Percentiles rank a stretch among this genome's conserved stretches.
Conservation (phyloP, 345 rosid species). For the rapeseed (Brassica napus) region DNA sequence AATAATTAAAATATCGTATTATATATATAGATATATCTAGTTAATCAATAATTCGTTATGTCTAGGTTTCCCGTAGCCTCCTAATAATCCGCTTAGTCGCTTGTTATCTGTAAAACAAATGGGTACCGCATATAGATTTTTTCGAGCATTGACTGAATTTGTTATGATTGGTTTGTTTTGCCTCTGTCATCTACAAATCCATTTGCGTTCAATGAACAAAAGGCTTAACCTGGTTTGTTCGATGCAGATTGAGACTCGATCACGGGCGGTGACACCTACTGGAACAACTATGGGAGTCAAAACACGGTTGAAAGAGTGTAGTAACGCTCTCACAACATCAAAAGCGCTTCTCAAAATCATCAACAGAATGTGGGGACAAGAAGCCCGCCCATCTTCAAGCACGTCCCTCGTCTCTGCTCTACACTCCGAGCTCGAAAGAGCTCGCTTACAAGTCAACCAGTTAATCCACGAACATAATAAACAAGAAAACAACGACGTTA, state of each 20-base stretch:
- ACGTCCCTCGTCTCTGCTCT: slow-evolving; percentile 92
- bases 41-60: too few relatives aligned
- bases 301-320: slow-evolving; percentile 78
- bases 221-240: background rate
- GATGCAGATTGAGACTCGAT: slow-evolving; percentile 78
- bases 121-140: too few relatives aligned
- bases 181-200: too few relatives aligned
- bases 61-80: too few relatives aligned
- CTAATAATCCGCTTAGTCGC: too few relatives aligned
- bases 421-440: slow-evolving; percentile 96
- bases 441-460: slow-evolving; percentile 87
- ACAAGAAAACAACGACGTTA: slow-evolving; percentile 68
- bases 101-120: too few relatives aligned
- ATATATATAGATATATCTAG: too few relatives aligned
- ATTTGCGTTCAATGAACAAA: background rate
- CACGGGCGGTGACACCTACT: slow-evolving; percentile 74
- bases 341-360: slow-evolving; percentile 90
- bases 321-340: slow-evolving; percentile 94
- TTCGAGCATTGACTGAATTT: too few relatives aligned
- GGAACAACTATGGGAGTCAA: slow-evolving; percentile 67
- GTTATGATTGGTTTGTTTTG: too few relatives aligned
- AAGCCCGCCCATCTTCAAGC: slow-evolving; percentile 86
- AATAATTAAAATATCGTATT: too few relatives aligned
- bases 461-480: slow-evolving; percentile 70
- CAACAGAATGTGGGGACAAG: slow-evolving; percentile 89